Evolutionary conservation across 2,329 filamentous ascomycete species (phyloP).

Genomic region (Aureobasidium sp.): DNA sequence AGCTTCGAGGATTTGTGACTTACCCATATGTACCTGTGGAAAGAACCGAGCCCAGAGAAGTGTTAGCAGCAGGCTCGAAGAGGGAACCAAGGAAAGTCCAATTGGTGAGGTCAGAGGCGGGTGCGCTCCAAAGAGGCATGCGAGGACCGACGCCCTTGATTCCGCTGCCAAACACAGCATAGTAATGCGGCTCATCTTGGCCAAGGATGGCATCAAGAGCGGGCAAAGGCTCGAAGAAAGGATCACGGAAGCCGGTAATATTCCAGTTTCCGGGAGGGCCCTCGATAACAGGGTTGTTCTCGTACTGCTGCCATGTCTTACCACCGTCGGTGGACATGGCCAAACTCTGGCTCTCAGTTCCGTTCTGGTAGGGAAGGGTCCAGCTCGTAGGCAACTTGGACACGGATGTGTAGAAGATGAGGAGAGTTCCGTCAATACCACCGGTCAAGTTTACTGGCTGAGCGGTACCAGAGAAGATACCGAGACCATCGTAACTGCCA

Average conservation of each 20-base stretch:
- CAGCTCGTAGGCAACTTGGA: constrained; percentile 41
- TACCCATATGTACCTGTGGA: constrained; percentile 42
- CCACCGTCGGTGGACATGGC: constrained; percentile 42
- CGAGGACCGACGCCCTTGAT: constrained; percentile 42
- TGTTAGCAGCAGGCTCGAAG: constrained; percentile 39
- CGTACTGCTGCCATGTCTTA: constrained; percentile 41
- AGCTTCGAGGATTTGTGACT: too few species aligned
- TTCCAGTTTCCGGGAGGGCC: constrained; percentile 40
- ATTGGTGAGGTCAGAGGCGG: constrained; percentile 37
- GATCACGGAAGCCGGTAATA: constrained; percentile 36
- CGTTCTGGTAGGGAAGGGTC: constrained; percentile 37
- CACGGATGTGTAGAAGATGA: constrained; percentile 44
- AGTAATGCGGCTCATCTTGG: constrained; percentile 39
- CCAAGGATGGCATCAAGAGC: constrained; percentile 37
- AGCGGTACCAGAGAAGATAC: constrained; percentile 47
- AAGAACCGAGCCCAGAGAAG: constrained; percentile 35
- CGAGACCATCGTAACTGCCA: constrained; percentile 43
- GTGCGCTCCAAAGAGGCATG: constrained; percentile 42
- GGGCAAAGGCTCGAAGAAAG: constrained; percentile 28
- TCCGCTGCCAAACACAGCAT: constrained; percentile 40
- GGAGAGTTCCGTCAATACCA: constrained; percentile 40
- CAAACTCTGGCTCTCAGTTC: constrained; percentile 42
- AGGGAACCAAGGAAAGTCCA: constrained; percentile 43
- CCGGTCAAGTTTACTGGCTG: constrained; percentile 44
- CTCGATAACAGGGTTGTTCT: constrained; percentile 40